Conservation (phyloP, 352 stramenopile species). For the Pythium sukuiense region DNA sequence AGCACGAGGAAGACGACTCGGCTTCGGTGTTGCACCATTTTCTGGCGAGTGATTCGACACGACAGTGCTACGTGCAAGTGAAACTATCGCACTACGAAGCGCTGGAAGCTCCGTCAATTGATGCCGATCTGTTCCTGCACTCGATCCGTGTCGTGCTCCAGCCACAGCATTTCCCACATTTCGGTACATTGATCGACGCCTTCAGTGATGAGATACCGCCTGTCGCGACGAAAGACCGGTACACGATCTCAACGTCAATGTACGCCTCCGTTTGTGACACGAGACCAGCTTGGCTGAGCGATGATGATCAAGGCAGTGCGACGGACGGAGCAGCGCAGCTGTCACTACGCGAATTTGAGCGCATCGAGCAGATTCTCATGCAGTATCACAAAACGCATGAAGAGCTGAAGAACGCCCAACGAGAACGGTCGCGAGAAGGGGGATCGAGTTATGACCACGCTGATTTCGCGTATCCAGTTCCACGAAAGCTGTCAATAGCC, state of each 20-base stretch:
- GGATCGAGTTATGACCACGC: constrained; percentile 13
- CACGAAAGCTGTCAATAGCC: constrained; percentile 56
- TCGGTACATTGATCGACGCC: constrained; percentile 69
- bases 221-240: constrained; percentile 21
- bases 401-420: constrained; percentile 38
- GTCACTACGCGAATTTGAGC: constrained; percentile 80
- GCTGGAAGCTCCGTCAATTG: constrained; percentile 64
- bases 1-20: constrained; percentile 39
- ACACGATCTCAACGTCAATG: constrained; percentile 47
- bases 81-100: constrained; percentile 82
- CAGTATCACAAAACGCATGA: constrained; percentile 82
- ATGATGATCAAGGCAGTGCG: constrained; percentile 35
- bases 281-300: constrained; percentile 53
- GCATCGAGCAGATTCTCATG: constrained; percentile 78
- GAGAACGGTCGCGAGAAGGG: constrained; percentile 1
- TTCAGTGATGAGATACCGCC: constrained; percentile 36
- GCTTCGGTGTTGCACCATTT: constrained; percentile 44
- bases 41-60: constrained; percentile 57
- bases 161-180: constrained; percentile 74
- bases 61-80: constrained; percentile 81
- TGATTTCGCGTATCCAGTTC: constrained; percentile 35
- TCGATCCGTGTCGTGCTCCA: constrained; percentile 78
- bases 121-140: constrained; percentile 84
- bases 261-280: constrained; percentile 78
- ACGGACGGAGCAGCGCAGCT: constrained; percentile 45